Conservation (phyloP, 2,329 filamentous ascomycete species). For the Paraconiothyrium sp. region DNA sequence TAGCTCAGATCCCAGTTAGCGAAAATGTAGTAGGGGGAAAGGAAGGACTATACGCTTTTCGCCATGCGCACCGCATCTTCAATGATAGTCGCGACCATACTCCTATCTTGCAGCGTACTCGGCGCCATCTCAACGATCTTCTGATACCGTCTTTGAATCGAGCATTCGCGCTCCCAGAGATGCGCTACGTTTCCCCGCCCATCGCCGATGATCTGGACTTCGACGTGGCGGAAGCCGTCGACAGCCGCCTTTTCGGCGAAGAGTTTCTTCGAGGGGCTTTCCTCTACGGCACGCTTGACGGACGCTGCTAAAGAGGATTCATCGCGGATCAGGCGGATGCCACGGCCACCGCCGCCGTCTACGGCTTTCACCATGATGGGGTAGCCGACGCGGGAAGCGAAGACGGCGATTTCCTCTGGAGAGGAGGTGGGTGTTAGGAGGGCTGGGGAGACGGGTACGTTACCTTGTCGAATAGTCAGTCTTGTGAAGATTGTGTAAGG, state of each 20-base stretch:
- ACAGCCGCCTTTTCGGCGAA: conserved; percentile 71
- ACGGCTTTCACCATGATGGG: conserved; percentile 72
- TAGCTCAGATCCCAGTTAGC: too few species aligned
- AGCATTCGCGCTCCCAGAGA: conserved; percentile 70
- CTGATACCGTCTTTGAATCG: conserved; percentile 68
- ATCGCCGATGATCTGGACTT: conserved; percentile 69
- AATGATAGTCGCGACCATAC: conserved; percentile 60
- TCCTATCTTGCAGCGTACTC: conserved; percentile 58
- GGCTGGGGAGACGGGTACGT: conserved; percentile 63
- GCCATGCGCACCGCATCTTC: conserved; percentile 65
- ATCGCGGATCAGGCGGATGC: conserved; percentile 57
- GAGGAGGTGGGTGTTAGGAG: conserved; percentile 56
- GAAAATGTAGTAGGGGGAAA: too few species aligned
- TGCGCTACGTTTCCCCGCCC: conserved; percentile 62
- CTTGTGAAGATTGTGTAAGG: neutral
- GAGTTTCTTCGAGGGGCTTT: conserved; percentile 66
- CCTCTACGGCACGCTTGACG: conserved; percentile 62
- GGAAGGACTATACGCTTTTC: conserved; percentile 46
- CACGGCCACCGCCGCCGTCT: conserved; percentile 69
- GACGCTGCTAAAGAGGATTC: conserved; percentile 41
- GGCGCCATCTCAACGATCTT: conserved; percentile 70
- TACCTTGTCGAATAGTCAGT: conserved; percentile 29
- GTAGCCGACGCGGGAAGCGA: conserved; percentile 66
- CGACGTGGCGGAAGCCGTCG: conserved; percentile 68
- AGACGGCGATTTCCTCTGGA: conserved; percentile 57